Conservation (phyloP, 805 yeast genomes). For the Yarrowia yakushimensis region DNA sequence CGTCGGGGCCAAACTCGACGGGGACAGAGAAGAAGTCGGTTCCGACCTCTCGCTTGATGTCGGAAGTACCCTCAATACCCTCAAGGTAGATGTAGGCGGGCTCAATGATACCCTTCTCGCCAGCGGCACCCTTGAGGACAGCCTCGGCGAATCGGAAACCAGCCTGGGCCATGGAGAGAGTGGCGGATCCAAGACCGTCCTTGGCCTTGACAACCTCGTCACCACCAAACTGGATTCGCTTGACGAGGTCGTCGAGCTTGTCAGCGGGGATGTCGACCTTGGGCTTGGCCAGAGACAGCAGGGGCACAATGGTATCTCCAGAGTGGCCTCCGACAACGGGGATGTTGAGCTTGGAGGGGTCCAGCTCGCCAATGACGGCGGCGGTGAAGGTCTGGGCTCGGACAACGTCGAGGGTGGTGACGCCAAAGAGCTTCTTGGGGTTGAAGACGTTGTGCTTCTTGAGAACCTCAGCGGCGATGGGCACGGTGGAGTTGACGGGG, state of each 20-base stretch:
- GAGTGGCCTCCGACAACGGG: slow-evolving; percentile 97
- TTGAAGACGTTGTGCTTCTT: slow-evolving; percentile 82
- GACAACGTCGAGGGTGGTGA: slow-evolving; percentile 88
- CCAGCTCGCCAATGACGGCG: slow-evolving; percentile 59
- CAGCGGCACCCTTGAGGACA: slow-evolving; percentile 41
- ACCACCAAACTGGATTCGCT: slow-evolving; percentile 95
- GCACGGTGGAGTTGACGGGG: slow-evolving; percentile 97
- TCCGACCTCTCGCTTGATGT: slow-evolving; percentile 66
- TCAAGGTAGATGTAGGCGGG: slow-evolving; percentile 46
- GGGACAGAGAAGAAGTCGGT: slow-evolving; percentile 74
- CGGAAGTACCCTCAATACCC: slow-evolving; percentile 48
- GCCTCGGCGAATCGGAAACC: slow-evolving; percentile 76
- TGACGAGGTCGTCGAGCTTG: slow-evolving; percentile 60
- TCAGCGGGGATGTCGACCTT: slow-evolving; percentile 55
- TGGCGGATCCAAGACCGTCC: slow-evolving; percentile 92
- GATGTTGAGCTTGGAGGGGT: slow-evolving; percentile 74
- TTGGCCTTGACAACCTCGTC: slow-evolving; percentile 93
- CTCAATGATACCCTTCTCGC: slow-evolving; percentile 50
- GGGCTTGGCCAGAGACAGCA: slow-evolving; percentile 77
- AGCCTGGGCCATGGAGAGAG: slow-evolving; percentile 90
- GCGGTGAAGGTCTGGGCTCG: slow-evolving; percentile 87
- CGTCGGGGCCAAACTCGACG: slow-evolving; percentile 68
- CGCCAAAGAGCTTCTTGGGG: slow-evolving; percentile 92
- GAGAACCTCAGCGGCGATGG: slow-evolving; percentile 90
- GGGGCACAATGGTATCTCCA: slow-evolving; percentile 92